Evolutionary conservation across 768 basidiomycete genomes (phyloP).

Genomic region (Trametes sanguinea): DNA sequence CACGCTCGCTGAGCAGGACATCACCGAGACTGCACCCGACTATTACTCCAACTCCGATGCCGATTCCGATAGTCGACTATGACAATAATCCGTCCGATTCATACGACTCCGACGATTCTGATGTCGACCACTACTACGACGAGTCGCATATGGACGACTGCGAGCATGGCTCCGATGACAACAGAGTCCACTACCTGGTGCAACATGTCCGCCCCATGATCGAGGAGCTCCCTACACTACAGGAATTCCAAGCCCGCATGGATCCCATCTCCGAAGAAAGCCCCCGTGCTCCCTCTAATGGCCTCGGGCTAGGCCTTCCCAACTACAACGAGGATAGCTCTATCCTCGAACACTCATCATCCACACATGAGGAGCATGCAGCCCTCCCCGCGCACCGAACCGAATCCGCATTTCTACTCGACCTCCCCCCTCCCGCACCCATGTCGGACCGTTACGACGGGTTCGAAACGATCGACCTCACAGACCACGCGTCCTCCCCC

Average conservation of each 20-base stretch:
- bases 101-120: neutral
- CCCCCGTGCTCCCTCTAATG: neutral
- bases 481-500: neutral
- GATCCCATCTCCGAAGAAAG: neutral
- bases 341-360: neutral
- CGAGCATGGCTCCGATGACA: slow-evolving; percentile 2
- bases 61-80: neutral
- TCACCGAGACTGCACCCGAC: neutral
- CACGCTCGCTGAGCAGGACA: neutral
- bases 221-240: slow-evolving; percentile 2
- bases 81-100: neutral
- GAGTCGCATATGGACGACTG: neutral
- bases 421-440: neutral
- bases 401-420: neutral
- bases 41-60: neutral
- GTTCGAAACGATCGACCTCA: slow-evolving; percentile 20
- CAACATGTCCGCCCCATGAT: neutral
- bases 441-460: neutral
- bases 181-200: neutral
- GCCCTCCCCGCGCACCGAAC: neutral
- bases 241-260: slow-evolving; percentile 4
- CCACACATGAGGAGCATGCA: neutral
- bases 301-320: neutral
- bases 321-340: neutral
- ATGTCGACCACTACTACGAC: neutral